Base-by-base conservation (phyloP, 345 rosid genomes). In the Gossypioides kirkii region DNA sequence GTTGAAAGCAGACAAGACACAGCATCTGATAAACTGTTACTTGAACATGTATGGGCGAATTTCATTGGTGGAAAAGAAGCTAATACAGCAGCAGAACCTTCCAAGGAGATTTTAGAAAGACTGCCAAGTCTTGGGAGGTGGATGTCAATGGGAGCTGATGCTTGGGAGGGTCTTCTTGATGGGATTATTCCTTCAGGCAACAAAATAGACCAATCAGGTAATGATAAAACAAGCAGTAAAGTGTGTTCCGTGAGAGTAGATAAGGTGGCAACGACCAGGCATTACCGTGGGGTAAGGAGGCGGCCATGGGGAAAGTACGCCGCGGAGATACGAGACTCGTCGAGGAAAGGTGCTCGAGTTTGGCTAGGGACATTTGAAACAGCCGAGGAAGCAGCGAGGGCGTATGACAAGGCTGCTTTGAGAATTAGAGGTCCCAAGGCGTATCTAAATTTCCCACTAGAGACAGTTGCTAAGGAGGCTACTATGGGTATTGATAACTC, bases 251-350 rank as follows among this genome's bases (percentile, higher is more conserved):
- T 47, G 32, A 78, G 69, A 43, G 73, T 1, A 10, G 73, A 78
- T 8, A 78, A 69, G 76, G 76, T 60, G 73, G 76, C 23, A 26
- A 4, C 72, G 28, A 69, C 82, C 43, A 82, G 76, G 62, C 96
- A 89, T 42, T 91, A 85, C 77, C 72, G 98, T 25, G 98, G 98
- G 56, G 98, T 91, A 20, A 71, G 98, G 74, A 77, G 90, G 70
- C 82, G 97, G 76, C 98, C 95, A 0, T 91, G 96, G 98, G 98
- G 97, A 1, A 94, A 90, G 72, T 91, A 82, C 13, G 97, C 97
- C 6, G 97, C 98, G 0, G 97, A 91, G 83, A 93, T 93, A 61
- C 79, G 97, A 77, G 98, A 93, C 66, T 88, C 95, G 2, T 74
- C 87, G 11, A 80, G 83, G 22, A 89, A 91, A 50, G 94, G 96